Evolutionary conservation across 2,329 filamentous ascomycete species (phyloP), one percentile per base, ranked within the genome.

Genomic region (Stagonosporopsis chrysanthemi): DNA sequence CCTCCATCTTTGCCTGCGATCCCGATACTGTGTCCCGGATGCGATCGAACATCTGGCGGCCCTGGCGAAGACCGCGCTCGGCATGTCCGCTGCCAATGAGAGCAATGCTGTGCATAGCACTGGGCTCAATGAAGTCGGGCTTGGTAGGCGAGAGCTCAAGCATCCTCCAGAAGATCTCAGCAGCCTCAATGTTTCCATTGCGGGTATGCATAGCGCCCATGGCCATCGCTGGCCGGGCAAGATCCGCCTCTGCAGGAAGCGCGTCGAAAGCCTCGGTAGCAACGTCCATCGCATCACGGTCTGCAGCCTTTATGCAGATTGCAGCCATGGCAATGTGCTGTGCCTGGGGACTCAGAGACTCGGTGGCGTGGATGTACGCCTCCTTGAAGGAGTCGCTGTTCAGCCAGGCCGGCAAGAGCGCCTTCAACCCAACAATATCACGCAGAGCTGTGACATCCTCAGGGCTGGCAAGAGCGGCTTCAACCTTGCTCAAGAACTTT

Each of bases 151-250:
- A 84, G 62, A 84, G 86, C 51, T 82, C 80, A 39, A 97, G 81
- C 54, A 90, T 82, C 50, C 86, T 84, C 92, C 94, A 97, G 79
- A 92, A 94, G 62, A 88, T 84, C 62, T 89, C 85, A 47, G 93
- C 93, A 52, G 86, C 85, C 23, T 88, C 82, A 56, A 97, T 86
- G 75, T 96, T 89, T 56, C 91, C 92, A 62, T 86, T 84, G 56
- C 94, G 92, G 52, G 97, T 84, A 69, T 92, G 90, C 79, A 97
- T 88, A 28, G 94, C 93, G 41, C 97, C 82, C 72, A 98, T 86
- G 12, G 95, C 91, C 76, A 91, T 89, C 6, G 91, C 87, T 0
- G 92, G 86, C 42, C 75, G 67, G 12, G 77, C 68, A 3, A 75
- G 63, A 54, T 77, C 75, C 23, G 79, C 68, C 56, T 81, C 77